Percentiles rank a stretch among this genome's conserved stretches.
phyloP scores from a whole-genome alignment of 495 filamentous ascomycete genomes.

The Stereocaulon alpinum region DNA sequence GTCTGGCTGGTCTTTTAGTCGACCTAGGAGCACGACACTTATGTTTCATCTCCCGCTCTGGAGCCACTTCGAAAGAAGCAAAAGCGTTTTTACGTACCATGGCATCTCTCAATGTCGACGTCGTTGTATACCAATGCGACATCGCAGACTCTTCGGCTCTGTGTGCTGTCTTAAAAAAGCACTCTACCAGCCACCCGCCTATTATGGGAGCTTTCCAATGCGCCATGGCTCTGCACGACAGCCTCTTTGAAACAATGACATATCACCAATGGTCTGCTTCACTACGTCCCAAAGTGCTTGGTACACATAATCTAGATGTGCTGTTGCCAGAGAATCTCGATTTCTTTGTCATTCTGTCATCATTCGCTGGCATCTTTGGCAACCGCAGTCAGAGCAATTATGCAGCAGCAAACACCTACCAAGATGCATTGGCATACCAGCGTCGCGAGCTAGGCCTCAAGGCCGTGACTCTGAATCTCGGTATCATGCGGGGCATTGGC shows the following conservation, averaged over 20 bases:
- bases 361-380: constrained; percentile 32
- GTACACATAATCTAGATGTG: constrained; percentile 36
- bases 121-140: too few relatives aligned
- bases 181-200: too few relatives aligned
- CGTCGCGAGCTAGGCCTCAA: neutral
- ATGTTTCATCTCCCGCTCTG: constrained; percentile 28
- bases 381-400: constrained; percentile 31
- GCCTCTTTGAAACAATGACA: constrained; percentile 15
- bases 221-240: constrained; percentile 21
- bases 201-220: too few relatives aligned
- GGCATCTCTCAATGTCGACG: too few relatives aligned
- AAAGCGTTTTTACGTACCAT: too few relatives aligned
- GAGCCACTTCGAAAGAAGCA: constrained; percentile 15
- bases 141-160: too few relatives aligned
- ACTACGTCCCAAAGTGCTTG: constrained; percentile 30
- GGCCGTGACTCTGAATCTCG: neutral
- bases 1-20: constrained; percentile 31
- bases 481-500: neutral
- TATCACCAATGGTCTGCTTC: constrained; percentile 13
- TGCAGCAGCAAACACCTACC: neutral
- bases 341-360: constrained; percentile 11
- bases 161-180: too few relatives aligned
- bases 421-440: neutral
- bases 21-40: constrained; percentile 31
- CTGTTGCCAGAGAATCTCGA: constrained; percentile 40